phyloP scores from a whole-genome alignment of 1,284 basidiomycete species.

The Termitomyces sp. region DNA sequence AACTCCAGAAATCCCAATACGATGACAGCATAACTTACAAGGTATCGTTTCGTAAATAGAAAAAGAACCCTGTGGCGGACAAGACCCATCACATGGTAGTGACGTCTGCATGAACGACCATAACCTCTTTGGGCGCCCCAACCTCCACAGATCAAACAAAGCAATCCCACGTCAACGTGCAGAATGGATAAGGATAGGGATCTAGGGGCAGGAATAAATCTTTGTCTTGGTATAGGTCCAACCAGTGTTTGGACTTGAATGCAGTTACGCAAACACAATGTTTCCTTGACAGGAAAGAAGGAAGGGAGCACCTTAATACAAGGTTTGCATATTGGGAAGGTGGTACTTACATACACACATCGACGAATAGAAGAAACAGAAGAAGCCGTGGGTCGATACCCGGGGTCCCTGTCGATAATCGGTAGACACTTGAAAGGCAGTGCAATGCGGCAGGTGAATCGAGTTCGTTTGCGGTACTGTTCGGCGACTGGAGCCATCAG shows the following conservation, averaged over 20 bases:
- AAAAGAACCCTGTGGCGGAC: neutral
- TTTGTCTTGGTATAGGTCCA: neutral
- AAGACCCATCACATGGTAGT: neutral
- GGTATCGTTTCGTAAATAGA: neutral
- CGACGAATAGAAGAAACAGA: too few species aligned
- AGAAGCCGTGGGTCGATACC: too few species aligned
- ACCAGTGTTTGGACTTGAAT: too few species aligned
- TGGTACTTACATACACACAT: neutral
- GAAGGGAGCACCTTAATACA: neutral
- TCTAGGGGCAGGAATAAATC: neutral
- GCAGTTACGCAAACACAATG: neutral
- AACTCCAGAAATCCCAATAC: neutral
- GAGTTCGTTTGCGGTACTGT: neutral
- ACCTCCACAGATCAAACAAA: neutral
- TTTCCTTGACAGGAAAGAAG: neutral
- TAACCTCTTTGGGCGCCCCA: neutral
- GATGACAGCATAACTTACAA: neutral
- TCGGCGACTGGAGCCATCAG: neutral
- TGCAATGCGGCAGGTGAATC: neutral
- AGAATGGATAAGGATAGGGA: neutral
- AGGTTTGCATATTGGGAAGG: neutral
- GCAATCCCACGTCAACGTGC: neutral
- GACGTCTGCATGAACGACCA: neutral
- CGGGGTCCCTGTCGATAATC: neutral
- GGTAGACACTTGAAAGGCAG: too few species aligned